Conservation (phyloP, 2,329 filamentous ascomycete genomes). For the Nigrograna mackinnonii region DNA sequence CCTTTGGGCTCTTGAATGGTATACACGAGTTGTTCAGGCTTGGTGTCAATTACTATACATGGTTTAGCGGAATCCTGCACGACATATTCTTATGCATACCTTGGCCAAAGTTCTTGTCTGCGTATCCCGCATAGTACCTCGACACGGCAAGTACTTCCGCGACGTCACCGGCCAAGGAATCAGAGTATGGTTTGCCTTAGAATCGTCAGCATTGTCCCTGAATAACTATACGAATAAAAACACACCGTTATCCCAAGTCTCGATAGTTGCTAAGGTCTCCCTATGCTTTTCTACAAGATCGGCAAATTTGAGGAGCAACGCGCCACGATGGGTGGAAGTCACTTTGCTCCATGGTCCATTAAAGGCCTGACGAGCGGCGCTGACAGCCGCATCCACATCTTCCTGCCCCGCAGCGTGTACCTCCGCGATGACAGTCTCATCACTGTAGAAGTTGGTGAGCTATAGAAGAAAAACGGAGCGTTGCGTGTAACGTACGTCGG, state of each 20-base stretch:
- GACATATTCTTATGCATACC: background rate
- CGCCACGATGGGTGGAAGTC: conserved; percentile 68
- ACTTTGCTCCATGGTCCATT: conserved; percentile 70
- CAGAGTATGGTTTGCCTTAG: conserved; percentile 65
- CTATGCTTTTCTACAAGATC: conserved; percentile 69
- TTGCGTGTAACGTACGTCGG: conserved; percentile 67
- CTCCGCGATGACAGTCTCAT: conserved; percentile 68
- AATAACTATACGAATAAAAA: background rate
- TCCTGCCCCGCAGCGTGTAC: conserved; percentile 69
- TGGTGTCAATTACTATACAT: background rate
- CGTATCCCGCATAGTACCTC: conserved; percentile 78
- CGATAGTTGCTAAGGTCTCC: conserved; percentile 65
- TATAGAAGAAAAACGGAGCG: too few species aligned
- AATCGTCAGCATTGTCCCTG: background rate
- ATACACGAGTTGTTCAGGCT: background rate
- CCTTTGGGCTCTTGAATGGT: background rate
- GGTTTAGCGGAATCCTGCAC: background rate
- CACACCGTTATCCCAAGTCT: conserved; percentile 74
- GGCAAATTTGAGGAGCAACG: conserved; percentile 70
- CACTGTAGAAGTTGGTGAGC: too few species aligned
- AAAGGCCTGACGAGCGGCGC: conserved; percentile 70
- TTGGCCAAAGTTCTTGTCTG: conserved; percentile 63
- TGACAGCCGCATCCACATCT: conserved; percentile 73
- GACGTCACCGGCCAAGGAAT: conserved; percentile 67
- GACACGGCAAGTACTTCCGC: conserved; percentile 61